Conservation (phyloP, 164 flowering plant genomes). For the Stephania japonica region DNA sequence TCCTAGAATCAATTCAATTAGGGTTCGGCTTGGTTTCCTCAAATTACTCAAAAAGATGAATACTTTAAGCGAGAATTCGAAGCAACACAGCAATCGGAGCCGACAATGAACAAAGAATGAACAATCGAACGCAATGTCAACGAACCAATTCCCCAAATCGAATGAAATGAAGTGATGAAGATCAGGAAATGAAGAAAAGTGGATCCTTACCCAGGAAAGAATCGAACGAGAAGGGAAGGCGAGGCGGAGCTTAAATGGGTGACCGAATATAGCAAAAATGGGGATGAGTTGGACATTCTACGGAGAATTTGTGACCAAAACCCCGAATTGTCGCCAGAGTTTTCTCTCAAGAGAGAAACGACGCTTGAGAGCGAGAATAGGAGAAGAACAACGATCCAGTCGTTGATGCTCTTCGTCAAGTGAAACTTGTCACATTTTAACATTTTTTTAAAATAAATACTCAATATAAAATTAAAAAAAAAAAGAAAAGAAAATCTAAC, state of each 20-base stretch:
- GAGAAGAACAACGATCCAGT: not conserved
- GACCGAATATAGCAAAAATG: slow-evolving; percentile 8
- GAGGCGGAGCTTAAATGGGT: slow-evolving; percentile 11
- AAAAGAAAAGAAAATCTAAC: too few species aligned
- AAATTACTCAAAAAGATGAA: too few species aligned
- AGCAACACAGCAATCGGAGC: not conserved
- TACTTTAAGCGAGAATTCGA: not conserved
- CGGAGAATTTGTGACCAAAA: not conserved
- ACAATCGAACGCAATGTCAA: too few species aligned
- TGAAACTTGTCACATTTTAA: too few species aligned
- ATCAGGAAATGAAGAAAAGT: not conserved
- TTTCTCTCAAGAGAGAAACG: not conserved
- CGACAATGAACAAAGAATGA: not conserved
- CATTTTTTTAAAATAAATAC: too few species aligned
- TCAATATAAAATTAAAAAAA: too few species aligned
- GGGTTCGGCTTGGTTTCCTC: too few species aligned
- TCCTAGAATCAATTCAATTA: not conserved
- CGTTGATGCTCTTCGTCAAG: not conserved
- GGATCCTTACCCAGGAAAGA: slow-evolving; percentile 26
- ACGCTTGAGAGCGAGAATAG: slow-evolving; percentile 1
- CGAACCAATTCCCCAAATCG: too few species aligned
- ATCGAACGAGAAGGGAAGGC: slow-evolving; percentile 3
- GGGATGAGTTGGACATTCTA: slow-evolving; percentile 10
- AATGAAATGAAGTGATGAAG: not conserved
- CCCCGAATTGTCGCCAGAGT: not conserved